A percentile compares a stretch with the other conserved stretches of the same genome.
Evolutionary conservation across 164 flowering plant species (phyloP).

Genomic region (Piper longum): DNA sequence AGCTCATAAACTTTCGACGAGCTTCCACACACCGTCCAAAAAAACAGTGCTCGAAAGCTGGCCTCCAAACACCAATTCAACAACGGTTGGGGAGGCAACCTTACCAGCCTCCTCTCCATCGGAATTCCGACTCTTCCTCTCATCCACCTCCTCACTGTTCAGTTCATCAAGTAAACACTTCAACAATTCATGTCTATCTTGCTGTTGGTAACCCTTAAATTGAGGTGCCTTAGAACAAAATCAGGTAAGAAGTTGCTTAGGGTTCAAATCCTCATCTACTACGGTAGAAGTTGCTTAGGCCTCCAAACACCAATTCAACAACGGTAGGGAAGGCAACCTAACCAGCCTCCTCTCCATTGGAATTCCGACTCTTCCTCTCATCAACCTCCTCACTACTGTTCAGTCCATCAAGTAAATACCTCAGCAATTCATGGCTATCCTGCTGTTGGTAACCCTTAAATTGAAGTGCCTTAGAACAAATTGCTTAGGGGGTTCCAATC

Average conservation of each 20-base stretch:
- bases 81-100: constrained; percentile 30
- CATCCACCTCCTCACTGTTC: constrained; percentile 45
- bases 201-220: constrained; percentile 84
- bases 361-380: constrained; percentile 21
- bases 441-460: constrained; percentile 90
- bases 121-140: constrained; percentile 22
- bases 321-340: constrained; percentile 23
- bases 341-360: constrained; percentile 17
- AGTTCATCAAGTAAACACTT: constrained; percentile 84
- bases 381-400: constrained; percentile 50
- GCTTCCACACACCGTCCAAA: constrained; percentile 73
- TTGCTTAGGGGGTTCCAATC: constrained; percentile 66
- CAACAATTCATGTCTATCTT: constrained; percentile 93
- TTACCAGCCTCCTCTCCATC: constrained; percentile 18
- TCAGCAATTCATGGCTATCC: constrained; percentile 93
- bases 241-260: constrained; percentile 58
- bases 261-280: constrained; percentile 39
- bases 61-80: constrained; percentile 75
- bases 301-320: constrained; percentile 34
- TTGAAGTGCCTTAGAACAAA: constrained; percentile 81
- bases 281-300: constrained; percentile 20
- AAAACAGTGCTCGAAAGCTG: constrained; percentile 72
- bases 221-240: constrained; percentile 82
- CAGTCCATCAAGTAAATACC: constrained; percentile 75
- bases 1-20: constrained; percentile 81